Evolutionary conservation across 805 yeast genomes (phyloP).

Genomic region (Metschnikowia cubensis): DNA sequence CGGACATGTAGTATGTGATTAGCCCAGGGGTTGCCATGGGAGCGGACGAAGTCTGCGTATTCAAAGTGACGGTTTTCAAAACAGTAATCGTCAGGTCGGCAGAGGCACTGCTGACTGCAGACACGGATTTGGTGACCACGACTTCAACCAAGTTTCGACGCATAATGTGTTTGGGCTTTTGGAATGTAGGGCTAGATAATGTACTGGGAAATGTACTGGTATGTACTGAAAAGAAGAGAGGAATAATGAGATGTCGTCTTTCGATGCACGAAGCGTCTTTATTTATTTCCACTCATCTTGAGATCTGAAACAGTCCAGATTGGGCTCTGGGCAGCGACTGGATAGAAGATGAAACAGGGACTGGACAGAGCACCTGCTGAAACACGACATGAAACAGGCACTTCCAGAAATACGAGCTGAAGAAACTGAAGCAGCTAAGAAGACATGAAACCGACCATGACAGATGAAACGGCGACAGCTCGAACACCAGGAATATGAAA

Average conservation of each 20-base stretch:
- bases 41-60: background rate
- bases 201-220: background rate
- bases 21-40: background rate
- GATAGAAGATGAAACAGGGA: background rate
- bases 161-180: background rate
- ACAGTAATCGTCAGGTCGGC: constrained; percentile 1
- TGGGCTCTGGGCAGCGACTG: background rate
- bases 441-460: background rate
- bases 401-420: background rate
- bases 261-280: constrained; percentile 1
- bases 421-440: background rate
- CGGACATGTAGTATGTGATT: background rate
- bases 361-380: background rate
- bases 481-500: background rate
- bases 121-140: constrained; percentile 2
- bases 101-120: background rate
- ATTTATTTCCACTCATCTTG: background rate
- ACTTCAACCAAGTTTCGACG: constrained; percentile 1
- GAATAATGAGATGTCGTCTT: background rate
- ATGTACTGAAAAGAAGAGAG: background rate
- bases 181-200: background rate
- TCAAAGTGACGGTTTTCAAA: background rate
- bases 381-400: background rate
- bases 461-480: background rate
- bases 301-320: background rate